phyloP scores from a whole-genome alignment of 2,329 filamentous ascomycete genomes.

The Penicillium sp. region DNA sequence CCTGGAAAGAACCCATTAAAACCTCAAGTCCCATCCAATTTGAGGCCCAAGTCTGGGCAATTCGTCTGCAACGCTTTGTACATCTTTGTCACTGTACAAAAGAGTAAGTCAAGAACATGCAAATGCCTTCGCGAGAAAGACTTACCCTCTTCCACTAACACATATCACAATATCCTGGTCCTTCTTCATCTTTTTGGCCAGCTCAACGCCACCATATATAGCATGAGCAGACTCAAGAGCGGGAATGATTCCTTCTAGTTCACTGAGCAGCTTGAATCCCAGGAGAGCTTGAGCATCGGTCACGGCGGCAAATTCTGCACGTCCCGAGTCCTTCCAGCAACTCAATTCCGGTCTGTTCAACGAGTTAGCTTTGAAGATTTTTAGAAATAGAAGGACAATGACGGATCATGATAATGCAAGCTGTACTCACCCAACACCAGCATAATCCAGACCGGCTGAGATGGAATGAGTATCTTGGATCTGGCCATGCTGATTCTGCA shows the following conservation, averaged over 20 bases:
- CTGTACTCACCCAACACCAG: conserved; percentile 60
- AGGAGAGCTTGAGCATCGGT: conserved; percentile 86
- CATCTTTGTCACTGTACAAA: conserved; percentile 74
- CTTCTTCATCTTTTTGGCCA: conserved; percentile 88
- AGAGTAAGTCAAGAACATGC: no score
- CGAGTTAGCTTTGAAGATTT: no score
- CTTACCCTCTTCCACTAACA: conserved; percentile 66
- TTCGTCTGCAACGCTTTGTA: conserved; percentile 95
- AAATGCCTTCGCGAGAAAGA: no score
- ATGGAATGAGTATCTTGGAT: conserved; percentile 94
- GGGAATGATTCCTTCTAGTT: conserved; percentile 94
- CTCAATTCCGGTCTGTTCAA: conserved; percentile 67
- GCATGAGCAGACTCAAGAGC: conserved; percentile 92
- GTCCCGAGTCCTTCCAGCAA: conserved; percentile 82
- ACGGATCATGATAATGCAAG: no score
- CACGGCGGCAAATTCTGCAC: conserved; percentile 83
- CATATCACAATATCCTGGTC: conserved; percentile 90
- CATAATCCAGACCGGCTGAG: conserved; percentile 93
- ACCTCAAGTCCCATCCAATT: conserved; percentile 68
- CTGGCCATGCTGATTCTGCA: conserved; percentile 89
- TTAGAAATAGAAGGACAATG: no score
- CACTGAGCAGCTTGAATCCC: conserved; percentile 76
- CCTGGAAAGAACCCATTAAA: conserved; percentile 24
- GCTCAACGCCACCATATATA: conserved; percentile 77
- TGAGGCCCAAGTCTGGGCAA: conserved; percentile 79